Evolutionary conservation across 1,284 basidiomycete genomes (phyloP).

Genomic region (Tilletia setariae): DNA sequence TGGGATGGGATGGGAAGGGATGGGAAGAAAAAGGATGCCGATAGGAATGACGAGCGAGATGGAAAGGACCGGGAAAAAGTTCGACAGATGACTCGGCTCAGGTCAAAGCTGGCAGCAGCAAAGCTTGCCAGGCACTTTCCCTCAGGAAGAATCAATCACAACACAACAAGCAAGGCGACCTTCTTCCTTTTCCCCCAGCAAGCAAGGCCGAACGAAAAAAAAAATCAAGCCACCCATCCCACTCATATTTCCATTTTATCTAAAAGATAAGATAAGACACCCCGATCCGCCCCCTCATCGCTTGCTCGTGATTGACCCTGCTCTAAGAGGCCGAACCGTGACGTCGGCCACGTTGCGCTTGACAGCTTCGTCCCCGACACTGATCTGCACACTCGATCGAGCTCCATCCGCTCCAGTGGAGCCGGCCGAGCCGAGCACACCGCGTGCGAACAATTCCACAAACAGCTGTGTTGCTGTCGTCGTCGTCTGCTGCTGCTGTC

Average conservation of each 20-base stretch:
- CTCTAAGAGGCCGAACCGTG: not conserved
- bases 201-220: too few species aligned
- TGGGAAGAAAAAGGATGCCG: not conserved
- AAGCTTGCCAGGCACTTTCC: too few species aligned
- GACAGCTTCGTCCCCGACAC: not conserved
- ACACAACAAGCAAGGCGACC: too few species aligned
- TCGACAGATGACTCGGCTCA: too few species aligned
- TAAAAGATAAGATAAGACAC: not conserved
- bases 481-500: not conserved
- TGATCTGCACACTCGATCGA: not conserved
- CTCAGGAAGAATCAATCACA: too few species aligned
- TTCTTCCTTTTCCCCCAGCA: too few species aligned
- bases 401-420: not conserved
- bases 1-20: not conserved
- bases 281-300: not conserved
- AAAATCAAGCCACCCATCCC: too few species aligned
- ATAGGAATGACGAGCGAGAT: not conserved
- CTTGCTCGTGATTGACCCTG: too few species aligned
- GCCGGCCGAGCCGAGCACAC: not conserved
- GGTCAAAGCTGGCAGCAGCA: too few species aligned
- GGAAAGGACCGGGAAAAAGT: too few species aligned
- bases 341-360: conserved; percentile 3
- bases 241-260: too few species aligned
- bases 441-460: conserved; percentile 16
- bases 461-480: not conserved